Conservation (phyloP, 148 eudicot genomes). For the Vaccinium corymbosum region DNA sequence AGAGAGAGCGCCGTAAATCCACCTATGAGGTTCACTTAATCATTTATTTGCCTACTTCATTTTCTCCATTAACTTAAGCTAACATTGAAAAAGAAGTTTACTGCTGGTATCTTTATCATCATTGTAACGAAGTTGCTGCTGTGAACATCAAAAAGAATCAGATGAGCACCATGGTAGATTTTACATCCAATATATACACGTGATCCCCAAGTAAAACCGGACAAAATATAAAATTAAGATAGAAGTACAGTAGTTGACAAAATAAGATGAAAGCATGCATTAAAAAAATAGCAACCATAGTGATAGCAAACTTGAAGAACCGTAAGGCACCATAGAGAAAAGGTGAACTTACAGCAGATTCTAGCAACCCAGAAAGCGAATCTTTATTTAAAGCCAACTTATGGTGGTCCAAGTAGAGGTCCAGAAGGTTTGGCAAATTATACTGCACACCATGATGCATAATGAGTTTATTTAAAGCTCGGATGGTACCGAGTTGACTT, state of each 20-base stretch:
- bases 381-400: conserved; percentile 62
- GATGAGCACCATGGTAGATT: neutral
- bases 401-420: conserved; percentile 89
- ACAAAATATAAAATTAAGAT: neutral
- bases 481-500: conserved; percentile 41
- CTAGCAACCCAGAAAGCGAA: conserved; percentile 47
- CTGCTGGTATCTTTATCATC: neutral
- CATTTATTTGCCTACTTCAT: neutral
- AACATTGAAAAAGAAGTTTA: neutral
- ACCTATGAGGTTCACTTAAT: neutral
- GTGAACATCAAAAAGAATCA: conserved; percentile 9
- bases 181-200: neutral
- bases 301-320: conserved; percentile 7
- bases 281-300: neutral
- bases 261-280: neutral
- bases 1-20: neutral
- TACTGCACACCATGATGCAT: conserved; percentile 56
- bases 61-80: neutral
- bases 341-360: conserved; percentile 65
- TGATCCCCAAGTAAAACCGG: neutral
- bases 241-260: neutral
- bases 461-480: conserved; percentile 68
- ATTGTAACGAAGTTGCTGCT: neutral
- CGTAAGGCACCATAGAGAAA: neutral
- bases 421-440: conserved; percentile 81